Conservation (phyloP, 78 protist genomes). For the Monocercomonoides exilis region DNA sequence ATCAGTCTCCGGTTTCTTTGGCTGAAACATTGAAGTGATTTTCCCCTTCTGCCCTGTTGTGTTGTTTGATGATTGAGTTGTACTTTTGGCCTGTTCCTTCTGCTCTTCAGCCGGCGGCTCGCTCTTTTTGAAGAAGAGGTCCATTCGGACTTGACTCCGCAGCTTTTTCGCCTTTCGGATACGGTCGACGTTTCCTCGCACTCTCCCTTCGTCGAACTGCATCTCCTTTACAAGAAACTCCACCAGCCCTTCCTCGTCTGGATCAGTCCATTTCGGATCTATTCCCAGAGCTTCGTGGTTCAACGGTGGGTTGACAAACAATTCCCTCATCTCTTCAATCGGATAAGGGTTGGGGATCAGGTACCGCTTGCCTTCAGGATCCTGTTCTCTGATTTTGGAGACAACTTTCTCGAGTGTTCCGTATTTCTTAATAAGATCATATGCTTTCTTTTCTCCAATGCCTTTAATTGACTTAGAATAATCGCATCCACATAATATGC, state of each 20-base stretch:
- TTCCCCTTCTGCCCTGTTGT: too few species aligned
- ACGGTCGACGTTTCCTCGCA: background rate
- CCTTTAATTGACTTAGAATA: conserved; percentile 28
- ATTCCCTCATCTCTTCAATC: conserved; percentile 9
- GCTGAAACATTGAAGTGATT: too few species aligned
- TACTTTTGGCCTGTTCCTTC: too few species aligned
- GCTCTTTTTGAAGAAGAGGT: background rate
- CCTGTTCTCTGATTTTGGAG: background rate
- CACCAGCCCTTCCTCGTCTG: conserved; percentile 22
- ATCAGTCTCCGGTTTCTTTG: too few species aligned
- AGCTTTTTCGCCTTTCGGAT: background rate
- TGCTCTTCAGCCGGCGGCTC: too few species aligned
- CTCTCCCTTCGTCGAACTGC: conserved; percentile 14
- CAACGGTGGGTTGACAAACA: conserved; percentile 14
- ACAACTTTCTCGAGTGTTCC: conserved; percentile 12
- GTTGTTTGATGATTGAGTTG: too few species aligned
- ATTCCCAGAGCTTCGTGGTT: background rate
- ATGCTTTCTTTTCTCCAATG: conserved; percentile 32
- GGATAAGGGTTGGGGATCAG: conserved; percentile 3
- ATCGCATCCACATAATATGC: conserved; percentile 69
- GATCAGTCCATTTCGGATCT: conserved; percentile 15
- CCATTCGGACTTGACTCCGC: background rate
- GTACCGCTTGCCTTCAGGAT: background rate
- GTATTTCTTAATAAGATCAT: conserved; percentile 7
- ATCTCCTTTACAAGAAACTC: conserved; percentile 9